Percentiles rank a stretch among this genome's conserved stretches.
These are phyloP conservation scores for Talaromyces rugulosus DNA, from an alignment of 2,329 filamentous ascomycete genomes.

Conservation along the genomic window DNA sequence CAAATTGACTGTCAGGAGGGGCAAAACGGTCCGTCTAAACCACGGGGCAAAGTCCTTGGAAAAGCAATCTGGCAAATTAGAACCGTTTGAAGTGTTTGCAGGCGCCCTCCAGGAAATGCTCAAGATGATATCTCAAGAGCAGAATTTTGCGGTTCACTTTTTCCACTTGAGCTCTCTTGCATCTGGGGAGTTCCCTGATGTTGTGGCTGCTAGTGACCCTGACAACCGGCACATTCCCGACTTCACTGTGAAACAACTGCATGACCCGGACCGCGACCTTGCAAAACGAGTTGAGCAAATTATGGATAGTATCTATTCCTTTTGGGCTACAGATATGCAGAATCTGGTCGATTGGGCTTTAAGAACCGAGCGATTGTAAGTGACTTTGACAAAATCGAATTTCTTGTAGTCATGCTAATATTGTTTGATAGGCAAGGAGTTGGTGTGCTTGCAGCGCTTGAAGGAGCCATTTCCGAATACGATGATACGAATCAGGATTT, in stretches of 20 bases:
- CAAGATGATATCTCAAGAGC: slow-evolving; percentile 82
- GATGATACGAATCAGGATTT: slow-evolving; percentile 93
- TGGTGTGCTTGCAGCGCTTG: slow-evolving; percentile 75
- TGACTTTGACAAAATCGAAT: slow-evolving; percentile 18
- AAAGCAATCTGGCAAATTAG: slow-evolving; percentile 59
- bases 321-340: slow-evolving; percentile 74
- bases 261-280: slow-evolving; percentile 83
- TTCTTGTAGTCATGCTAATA: slow-evolving; percentile 18
- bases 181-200: slow-evolving; percentile 76
- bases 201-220: slow-evolving; percentile 63
- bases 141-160: slow-evolving; percentile 95
- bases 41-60: slow-evolving; percentile 48
- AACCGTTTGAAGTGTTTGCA: slow-evolving; percentile 77
- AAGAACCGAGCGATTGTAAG: slow-evolving; percentile 74
- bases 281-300: slow-evolving; percentile 79
- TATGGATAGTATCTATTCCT: slow-evolving; percentile 85
- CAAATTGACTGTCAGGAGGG: slow-evolving; percentile 90
- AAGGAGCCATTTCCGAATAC: slow-evolving; percentile 72
- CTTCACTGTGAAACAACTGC: slow-evolving; percentile 67
- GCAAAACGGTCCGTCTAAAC: slow-evolving; percentile 62
- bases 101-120: slow-evolving; percentile 76
- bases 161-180: slow-evolving; percentile 90
- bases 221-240: slow-evolving; percentile 68
- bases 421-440: slow-evolving; percentile 67
- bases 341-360: slow-evolving; percentile 80